A percentile compares a stretch with the other conserved stretches of the same genome.
Evolutionary conservation across 2,329 filamentous ascomycete species (phyloP).

Genomic region (Phoma sp.): DNA sequence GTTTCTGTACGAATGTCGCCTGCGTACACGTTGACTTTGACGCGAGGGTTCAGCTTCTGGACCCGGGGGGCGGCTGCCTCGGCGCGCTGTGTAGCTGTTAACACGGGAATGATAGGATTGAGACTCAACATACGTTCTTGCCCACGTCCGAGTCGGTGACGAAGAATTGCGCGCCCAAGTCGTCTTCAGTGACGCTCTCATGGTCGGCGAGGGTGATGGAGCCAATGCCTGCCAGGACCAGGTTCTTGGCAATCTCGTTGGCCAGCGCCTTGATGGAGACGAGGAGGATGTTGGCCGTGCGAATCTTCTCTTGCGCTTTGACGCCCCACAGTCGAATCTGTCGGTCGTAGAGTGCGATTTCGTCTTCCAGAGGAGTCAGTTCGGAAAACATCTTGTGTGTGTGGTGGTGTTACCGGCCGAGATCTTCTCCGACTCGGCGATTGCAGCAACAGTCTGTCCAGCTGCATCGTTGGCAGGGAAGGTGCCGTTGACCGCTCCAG

Average conservation of each 20-base stretch:
- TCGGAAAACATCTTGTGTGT: background rate
- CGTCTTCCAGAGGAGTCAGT: conserved; percentile 63
- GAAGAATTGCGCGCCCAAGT: conserved; percentile 75
- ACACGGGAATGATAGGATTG: too few species aligned
- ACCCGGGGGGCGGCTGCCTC: conserved; percentile 79
- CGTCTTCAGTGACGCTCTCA: conserved; percentile 74
- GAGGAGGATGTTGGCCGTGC: conserved; percentile 86
- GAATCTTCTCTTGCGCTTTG: conserved; percentile 87
- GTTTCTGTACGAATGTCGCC: conserved; percentile 63
- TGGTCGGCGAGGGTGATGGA: conserved; percentile 89
- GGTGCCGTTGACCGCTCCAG: conserved; percentile 32
- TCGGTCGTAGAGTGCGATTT: conserved; percentile 95
- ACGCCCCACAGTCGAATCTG: conserved; percentile 98
- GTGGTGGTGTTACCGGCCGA: conserved; percentile 41
- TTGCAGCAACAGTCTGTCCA: conserved; percentile 46
- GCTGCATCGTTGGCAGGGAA: conserved; percentile 43
- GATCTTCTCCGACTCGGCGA: conserved; percentile 50
- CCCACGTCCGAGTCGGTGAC: conserved; percentile 75
- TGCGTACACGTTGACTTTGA: conserved; percentile 74
- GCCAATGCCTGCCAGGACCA: conserved; percentile 90
- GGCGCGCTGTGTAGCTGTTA: conserved; percentile 65
- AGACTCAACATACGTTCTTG: conserved; percentile 63
- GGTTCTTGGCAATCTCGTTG: conserved; percentile 96
- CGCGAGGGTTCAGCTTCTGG: conserved; percentile 86
- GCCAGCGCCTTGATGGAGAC: conserved; percentile 87